Base-by-base conservation (phyloP, 1,284 basidiomycete species). In the Ustilago nuda region DNA sequence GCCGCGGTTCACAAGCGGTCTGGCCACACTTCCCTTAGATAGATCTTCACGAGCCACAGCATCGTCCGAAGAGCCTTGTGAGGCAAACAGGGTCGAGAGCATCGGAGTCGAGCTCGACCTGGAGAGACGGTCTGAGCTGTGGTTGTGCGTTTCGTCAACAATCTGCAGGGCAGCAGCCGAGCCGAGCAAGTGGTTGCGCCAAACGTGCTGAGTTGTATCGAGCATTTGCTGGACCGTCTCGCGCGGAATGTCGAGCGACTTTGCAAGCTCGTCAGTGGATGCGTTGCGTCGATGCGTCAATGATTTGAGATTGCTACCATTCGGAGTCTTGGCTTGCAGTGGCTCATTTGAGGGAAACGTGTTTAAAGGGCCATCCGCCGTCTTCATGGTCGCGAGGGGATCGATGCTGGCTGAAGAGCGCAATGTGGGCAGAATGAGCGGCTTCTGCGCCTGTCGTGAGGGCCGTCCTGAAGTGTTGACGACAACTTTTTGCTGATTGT, bases 211-310 rank as follows among this genome's bases (percentile, higher is more conserved):
- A 8, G 73, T 67, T 3, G 73, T 72, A n/a, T 71, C 65, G 41
- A 76, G 61, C 73, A 76, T 76, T 58, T 76, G 73, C 61, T 61
- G 61, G 59, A 72, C 61, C 1, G 73, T 65, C 4, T 76, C 68
- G 39, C 65, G 64, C n/a, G 73, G 68, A 12, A 76, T 71, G 19
- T 67, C 73, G 52, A 76, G 64, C n/a, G 73, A 71, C 33, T 50
- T 58, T n/a, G 68, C 68, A 9, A 76, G 54, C 54, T 76, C 68
- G 17, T 56, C 65, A 2, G 68, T 67, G 1, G 68, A 71, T 17
- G 65, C 64, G n/a, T 35, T 68, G 30, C 55, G 60, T 27, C 46
- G 39, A 27, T 69, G 56, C 27, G 61, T 55, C 57, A 68, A 45
- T 3, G 51, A 33, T 19, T 61, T 65, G 51, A 63, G 57, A 8